Base-by-base conservation (phyloP, 345 rosid genomes). In the Geranium brycei region DNA sequence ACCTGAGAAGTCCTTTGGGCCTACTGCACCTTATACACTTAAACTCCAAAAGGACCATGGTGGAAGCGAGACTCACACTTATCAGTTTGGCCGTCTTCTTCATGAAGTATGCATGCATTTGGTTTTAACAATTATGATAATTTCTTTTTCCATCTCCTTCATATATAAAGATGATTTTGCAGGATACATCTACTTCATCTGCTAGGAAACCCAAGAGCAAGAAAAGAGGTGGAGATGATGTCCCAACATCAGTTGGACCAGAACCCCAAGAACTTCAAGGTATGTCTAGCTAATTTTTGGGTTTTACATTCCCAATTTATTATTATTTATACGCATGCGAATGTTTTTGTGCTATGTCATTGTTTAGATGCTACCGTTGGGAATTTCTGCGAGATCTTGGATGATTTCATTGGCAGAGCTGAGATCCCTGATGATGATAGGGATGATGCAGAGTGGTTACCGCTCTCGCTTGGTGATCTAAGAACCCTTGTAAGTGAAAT, bases 371-470 rank as follows among this genome's bases (percentile, higher is more conserved):
- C 83, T 69, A 70, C 71, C 7, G 62, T 90, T 73, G 69, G 80
- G 69, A 79, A 72, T 75, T 91, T 93, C 75, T 77, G 82, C 75
- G 91, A 86, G 75, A 70, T 79, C 78, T 71, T 88, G 70, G 97
- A 90, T 75, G 97, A 85, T 66, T 80, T 93, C 67, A 88, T 89
- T 71, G 69, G 82, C 68, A 84, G 82, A 85, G 91, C 96, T 78
- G 96, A 85, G 79, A 70, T 86, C 76, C 73, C 76, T 65, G 76
- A 76, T 77, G 97, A 93, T 80, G 99, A 91, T 38, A 83, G 79
- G 77, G 90, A 84, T 70, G 99, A 88, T 72, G 73, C 82, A 68
- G 99, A 88, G 75, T 93, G 91, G 89, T 76, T 85, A 63, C 76
- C 85, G 14, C 60, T 90, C 74, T 85, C 99, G 69, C 66, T 76